Evolutionary conservation across 805 yeast genomes (phyloP), one percentile per base, ranked within the genome.

Genomic region (Pichia cabralensis): DNA sequence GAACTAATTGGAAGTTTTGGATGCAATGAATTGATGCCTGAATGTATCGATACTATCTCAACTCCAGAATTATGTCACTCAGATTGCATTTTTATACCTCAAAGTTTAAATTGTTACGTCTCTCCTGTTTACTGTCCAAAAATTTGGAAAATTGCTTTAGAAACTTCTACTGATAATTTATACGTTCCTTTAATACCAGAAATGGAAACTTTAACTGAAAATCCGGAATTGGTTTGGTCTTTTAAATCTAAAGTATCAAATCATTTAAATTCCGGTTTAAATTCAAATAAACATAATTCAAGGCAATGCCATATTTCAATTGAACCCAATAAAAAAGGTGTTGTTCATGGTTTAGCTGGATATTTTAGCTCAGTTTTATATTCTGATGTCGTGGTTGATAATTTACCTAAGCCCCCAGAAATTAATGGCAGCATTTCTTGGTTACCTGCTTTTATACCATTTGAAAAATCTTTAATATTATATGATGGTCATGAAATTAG

Each of bases 1-100:
- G 96, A 88, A 53, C 60, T 89, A 7, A 55, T 88, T 19, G 96
- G 96, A 6, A 82, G 95, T 12, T 81, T 89, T 59, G 96, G 95
- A 4, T 89, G 94, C 53, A 89, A 88, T 55, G 96, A 88, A 52
- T 63, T 84, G 13, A 69, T 83, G 8, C 96, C 97, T 0, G 97
- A 88, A 52, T 77, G 92, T 38, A 53, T 84, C 3, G 61, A 60
- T 29, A 58, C 66, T 1, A 47, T 65, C 13, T 67, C 69, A 33
- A 42, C 48, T 31, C 22, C 15, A 14, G 35, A 39, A 17, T 16
- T 39, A 22, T 26, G 36, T 14, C 45, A 49, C 45, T 39, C 67
- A 46, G 66, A 71, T 55, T 80, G 83, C 3, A 55, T 74, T 15
- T 76, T 71, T 56, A 78, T 80, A 24, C 89, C 89, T 10, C 58